These are phyloP conservation scores for Colletotrichum costaricense DNA, from an alignment of 2,329 filamentous ascomycete species.

Conservation along the genomic window DNA sequence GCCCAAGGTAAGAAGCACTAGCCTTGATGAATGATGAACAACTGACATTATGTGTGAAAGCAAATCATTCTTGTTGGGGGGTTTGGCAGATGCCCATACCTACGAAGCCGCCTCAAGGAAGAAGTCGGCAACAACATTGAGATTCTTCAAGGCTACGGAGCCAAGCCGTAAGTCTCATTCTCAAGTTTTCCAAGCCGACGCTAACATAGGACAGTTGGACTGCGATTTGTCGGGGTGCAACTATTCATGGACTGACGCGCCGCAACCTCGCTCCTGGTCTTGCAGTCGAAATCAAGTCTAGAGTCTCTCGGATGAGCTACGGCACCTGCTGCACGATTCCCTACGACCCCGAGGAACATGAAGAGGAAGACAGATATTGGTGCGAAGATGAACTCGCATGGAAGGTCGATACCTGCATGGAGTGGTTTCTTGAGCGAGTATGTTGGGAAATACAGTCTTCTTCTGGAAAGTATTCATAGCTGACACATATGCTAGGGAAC, in stretches of 20 bases:
- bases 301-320: conserved; percentile 45
- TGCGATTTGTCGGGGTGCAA: conserved; percentile 48
- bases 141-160: conserved; percentile 45
- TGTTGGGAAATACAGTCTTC: neutral
- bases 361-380: conserved; percentile 32
- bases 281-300: conserved; percentile 15
- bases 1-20: conserved; percentile 42
- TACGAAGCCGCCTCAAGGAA: conserved; percentile 39
- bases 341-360: conserved; percentile 29
- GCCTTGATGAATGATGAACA: no score
- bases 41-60: neutral
- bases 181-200: neutral
- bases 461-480: no score
- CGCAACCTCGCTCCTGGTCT: neutral
- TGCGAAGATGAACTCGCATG: neutral
- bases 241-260: conserved; percentile 39
- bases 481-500: neutral
- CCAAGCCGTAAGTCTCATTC: conserved; percentile 46
- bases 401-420: conserved; percentile 36
- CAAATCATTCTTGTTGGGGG: conserved; percentile 55
- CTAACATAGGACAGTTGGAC: conserved; percentile 43
- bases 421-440: conserved; percentile 45
- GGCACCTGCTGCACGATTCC: neutral
- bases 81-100: conserved; percentile 47
- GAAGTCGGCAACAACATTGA: conserved; percentile 1